A percentile compares a stretch with the other conserved stretches of the same genome.
phyloP scores from a whole-genome alignment of 345 rosid genomes.

The Gossypium stocksii region DNA sequence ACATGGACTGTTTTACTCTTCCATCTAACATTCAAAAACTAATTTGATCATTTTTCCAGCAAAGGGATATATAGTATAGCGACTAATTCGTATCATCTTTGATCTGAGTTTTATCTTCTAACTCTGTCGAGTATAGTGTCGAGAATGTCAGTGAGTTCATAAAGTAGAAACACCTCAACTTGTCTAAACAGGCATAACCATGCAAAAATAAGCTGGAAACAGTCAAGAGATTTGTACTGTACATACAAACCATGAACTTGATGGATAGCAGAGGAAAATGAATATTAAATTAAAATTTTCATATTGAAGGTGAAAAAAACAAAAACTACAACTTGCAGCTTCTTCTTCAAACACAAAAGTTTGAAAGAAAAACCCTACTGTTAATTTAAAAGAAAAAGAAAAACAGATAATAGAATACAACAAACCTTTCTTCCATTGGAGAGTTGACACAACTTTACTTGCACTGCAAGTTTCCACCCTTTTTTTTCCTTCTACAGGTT shows the following conservation, averaged over 20 bases:
- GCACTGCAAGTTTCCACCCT: conserved; percentile 13
- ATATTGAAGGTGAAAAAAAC: background rate
- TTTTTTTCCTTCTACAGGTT: conserved; percentile 8
- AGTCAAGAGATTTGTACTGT: background rate
- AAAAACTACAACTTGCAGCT: background rate
- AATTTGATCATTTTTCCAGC: too few species aligned
- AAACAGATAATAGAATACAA: background rate
- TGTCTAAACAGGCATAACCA: too few species aligned
- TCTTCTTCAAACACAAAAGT: background rate
- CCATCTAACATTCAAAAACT: too few species aligned
- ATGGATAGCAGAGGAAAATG: background rate
- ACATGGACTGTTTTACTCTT: too few species aligned
- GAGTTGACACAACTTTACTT: background rate
- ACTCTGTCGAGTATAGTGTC: too few species aligned
- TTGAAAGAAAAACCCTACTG: background rate
- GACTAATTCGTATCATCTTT: too few species aligned
- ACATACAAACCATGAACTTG: background rate
- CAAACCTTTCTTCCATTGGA: background rate
- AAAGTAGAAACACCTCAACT: too few species aligned
- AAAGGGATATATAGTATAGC: too few species aligned
- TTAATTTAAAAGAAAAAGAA: background rate
- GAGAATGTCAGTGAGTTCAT: too few species aligned
- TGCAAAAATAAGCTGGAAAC: background rate
- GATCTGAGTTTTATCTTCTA: too few species aligned
- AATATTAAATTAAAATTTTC: background rate